Evolutionary conservation across 2,329 filamentous ascomycete genomes (phyloP).

Genomic region (Claviceps cyperi): DNA sequence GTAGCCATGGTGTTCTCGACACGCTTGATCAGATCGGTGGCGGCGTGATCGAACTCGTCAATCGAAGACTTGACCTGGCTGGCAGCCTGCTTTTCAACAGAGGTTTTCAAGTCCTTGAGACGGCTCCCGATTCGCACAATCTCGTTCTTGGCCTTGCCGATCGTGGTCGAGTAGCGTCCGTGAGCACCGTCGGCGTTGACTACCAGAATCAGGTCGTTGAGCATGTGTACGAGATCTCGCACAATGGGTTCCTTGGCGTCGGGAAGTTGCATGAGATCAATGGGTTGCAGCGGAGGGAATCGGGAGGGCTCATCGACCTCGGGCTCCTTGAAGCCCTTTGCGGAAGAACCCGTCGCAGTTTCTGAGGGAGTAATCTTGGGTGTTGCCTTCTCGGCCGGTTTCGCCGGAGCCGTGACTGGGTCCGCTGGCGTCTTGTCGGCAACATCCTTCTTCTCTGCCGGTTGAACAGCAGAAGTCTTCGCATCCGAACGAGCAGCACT

Average conservation of each 20-base stretch:
- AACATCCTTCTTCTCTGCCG: slow-evolving; percentile 17
- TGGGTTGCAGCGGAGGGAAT: slow-evolving; percentile 49
- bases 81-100: slow-evolving; percentile 56
- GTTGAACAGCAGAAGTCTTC: slow-evolving; percentile 14
- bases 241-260: slow-evolving; percentile 75
- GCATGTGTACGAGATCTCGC: slow-evolving; percentile 83
- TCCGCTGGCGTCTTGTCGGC: slow-evolving; percentile 14
- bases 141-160: slow-evolving; percentile 76
- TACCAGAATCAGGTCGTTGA: slow-evolving; percentile 90
- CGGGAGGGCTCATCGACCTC: slow-evolving; percentile 53
- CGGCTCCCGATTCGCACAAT: slow-evolving; percentile 64
- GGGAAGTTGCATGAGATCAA: slow-evolving; percentile 63
- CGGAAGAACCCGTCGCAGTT: slow-evolving; percentile 12
- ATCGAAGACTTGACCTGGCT: slow-evolving; percentile 58
- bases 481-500: slow-evolving; percentile 31
- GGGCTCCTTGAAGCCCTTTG: slow-evolving; percentile 34
- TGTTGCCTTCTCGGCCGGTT: slow-evolving; percentile 19
- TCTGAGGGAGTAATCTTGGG: slow-evolving; percentile 5
- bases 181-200: slow-evolving; percentile 76
- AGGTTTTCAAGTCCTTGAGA: slow-evolving; percentile 58
- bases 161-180: slow-evolving; percentile 60
- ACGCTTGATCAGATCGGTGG: slow-evolving; percentile 74
- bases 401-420: slow-evolving; percentile 13
- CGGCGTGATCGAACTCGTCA: slow-evolving; percentile 72
- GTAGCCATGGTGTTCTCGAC: slow-evolving; percentile 69